Conservation (phyloP, 1,284 basidiomycete genomes). For the Trichosporon sp. region DNA sequence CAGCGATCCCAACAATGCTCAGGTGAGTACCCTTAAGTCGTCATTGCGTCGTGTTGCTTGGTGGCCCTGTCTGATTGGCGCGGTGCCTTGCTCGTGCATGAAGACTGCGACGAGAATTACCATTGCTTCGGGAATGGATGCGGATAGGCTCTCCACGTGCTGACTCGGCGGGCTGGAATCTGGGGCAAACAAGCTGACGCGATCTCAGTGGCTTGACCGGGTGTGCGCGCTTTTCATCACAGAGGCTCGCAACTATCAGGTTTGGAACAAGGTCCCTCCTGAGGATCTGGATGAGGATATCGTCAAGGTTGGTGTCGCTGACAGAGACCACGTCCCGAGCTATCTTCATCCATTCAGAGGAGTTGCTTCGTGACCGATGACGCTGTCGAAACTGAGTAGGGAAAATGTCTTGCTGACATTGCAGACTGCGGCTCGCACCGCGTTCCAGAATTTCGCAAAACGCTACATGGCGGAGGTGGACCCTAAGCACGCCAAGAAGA, state of each 20-base stretch:
- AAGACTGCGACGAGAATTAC: neutral
- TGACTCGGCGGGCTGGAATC: neutral
- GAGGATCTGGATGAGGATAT: slow-evolving; percentile 35
- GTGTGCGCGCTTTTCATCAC: slow-evolving; percentile 32
- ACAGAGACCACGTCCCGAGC: too few relatives aligned
- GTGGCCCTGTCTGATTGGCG: neutral
- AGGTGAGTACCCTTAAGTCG: slow-evolving; percentile 25
- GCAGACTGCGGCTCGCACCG: slow-evolving; percentile 42
- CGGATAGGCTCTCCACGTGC: neutral
- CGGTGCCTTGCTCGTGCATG: neutral
- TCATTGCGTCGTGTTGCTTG: neutral
- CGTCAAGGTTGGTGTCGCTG: slow-evolving; percentile 27
- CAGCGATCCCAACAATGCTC: slow-evolving; percentile 28
- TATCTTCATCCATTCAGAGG: too few relatives aligned
- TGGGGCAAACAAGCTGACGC: neutral
- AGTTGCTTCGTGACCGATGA: neutral
- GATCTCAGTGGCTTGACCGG: slow-evolving; percentile 34
- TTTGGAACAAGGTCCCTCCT: slow-evolving; percentile 31
- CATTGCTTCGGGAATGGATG: neutral
- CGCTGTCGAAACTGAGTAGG: neutral
- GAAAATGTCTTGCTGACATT: slow-evolving; percentile 14
- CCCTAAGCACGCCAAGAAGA: slow-evolving; percentile 40
- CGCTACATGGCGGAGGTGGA: slow-evolving; percentile 48
- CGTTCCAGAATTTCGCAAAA: slow-evolving; percentile 52
- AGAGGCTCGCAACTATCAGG: slow-evolving; percentile 26